Conservation (phyloP, 169 alveolate genomes). For the Plasmodium malariae region DNA sequence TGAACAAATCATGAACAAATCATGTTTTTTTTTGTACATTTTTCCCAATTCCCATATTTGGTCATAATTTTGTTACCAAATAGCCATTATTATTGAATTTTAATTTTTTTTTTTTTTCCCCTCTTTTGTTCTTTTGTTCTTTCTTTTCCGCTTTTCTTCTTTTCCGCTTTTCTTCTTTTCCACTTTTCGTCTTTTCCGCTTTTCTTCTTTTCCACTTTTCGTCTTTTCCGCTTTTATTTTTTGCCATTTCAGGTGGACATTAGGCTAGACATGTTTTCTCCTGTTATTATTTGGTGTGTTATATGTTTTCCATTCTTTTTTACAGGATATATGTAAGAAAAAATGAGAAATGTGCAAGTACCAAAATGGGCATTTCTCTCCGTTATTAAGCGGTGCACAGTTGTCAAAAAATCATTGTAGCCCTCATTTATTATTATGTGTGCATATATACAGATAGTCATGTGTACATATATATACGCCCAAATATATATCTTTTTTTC, state of each 20-base stretch:
- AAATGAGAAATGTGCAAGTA: not conserved
- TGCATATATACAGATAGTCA: not conserved
- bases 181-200: not conserved
- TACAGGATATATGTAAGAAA: slow-evolving; percentile 54
- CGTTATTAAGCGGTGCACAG: too few relatives aligned
- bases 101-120: too few relatives aligned
- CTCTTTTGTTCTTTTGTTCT: not conserved
- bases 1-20: too few relatives aligned
- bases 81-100: too few relatives aligned
- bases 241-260: slow-evolving; percentile 50
- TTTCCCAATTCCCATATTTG: too few relatives aligned
- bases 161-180: not conserved
- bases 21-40: too few relatives aligned
- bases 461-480: not conserved
- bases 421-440: too few relatives aligned
- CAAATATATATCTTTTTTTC: not conserved
- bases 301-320: slow-evolving; percentile 60
- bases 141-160: not conserved
- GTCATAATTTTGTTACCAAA: too few relatives aligned
- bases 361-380: not conserved
- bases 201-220: slow-evolving; percentile 1
- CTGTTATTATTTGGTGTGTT: slow-evolving; percentile 31
- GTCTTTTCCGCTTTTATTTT: not conserved
- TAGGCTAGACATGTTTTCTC: slow-evolving; percentile 65
- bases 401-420: too few relatives aligned